phyloP scores from a whole-genome alignment of 2,329 filamentous ascomycete genomes.

The Sporothrix pseudoabietina region DNA sequence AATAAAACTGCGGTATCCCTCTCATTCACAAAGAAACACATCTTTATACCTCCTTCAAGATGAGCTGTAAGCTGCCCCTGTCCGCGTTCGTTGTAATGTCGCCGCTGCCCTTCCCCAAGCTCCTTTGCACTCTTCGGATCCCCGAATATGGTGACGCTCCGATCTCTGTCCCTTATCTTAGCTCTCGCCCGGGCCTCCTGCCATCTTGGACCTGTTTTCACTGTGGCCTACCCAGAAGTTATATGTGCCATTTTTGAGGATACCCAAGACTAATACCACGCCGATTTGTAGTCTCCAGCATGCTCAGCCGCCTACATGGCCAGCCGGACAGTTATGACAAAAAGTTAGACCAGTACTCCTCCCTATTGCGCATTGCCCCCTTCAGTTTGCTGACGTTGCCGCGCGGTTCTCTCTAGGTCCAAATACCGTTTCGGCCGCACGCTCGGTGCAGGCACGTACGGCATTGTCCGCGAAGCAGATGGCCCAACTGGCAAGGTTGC shows the following conservation, averaged over 20 bases:
- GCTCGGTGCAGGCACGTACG: conserved; percentile 94
- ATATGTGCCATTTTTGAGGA: background rate
- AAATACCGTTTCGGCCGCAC: conserved; percentile 93
- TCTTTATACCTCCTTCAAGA: conserved; percentile 8
- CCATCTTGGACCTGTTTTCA: background rate
- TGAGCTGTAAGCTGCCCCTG: conserved; percentile 33
- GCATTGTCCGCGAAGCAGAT: conserved; percentile 94
- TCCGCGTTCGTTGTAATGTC: background rate
- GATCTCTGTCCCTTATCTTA: background rate
- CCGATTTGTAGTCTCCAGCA: conserved; percentile 67
- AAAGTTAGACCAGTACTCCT: conserved; percentile 63
- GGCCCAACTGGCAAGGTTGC: conserved; percentile 82
- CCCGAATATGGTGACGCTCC: background rate
- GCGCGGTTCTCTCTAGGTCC: conserved; percentile 55
- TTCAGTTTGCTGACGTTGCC: background rate
- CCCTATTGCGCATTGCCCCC: background rate
- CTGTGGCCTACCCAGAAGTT: background rate
- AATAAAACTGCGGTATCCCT: background rate
- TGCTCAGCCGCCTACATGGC: conserved; percentile 94
- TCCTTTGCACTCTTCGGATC: background rate
- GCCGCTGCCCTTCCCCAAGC: background rate
- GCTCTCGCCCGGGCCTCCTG: background rate
- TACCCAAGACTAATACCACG: background rate
- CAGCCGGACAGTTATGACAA: conserved; percentile 99
- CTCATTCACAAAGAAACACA: background rate